These are phyloP conservation scores for Moesziomyces sp. DNA, from an alignment of 1,284 basidiomycete genomes.

Conservation along the genomic window DNA sequence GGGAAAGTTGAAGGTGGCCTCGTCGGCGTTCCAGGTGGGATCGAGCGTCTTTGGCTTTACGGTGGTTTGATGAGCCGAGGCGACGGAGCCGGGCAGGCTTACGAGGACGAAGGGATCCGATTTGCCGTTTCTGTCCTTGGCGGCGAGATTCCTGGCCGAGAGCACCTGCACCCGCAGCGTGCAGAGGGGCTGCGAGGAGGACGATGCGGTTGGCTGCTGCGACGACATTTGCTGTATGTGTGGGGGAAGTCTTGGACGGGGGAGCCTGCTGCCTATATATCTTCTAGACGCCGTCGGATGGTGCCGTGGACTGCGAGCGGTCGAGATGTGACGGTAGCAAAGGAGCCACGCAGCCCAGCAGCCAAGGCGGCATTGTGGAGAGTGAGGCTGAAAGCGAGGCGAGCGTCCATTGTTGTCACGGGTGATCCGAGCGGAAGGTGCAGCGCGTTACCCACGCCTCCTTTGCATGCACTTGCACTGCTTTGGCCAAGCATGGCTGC, in stretches of 20 bases:
- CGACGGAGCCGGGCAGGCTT: constrained; percentile 51
- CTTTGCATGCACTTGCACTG: too few species aligned
- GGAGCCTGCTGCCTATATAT: neutral
- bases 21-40: constrained; percentile 74
- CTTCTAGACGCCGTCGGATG: too few species aligned
- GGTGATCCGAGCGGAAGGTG: too few species aligned
- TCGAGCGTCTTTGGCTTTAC: constrained; percentile 83
- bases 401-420: too few species aligned
- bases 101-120: constrained; percentile 66
- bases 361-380: neutral
- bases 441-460: too few species aligned
- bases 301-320: neutral
- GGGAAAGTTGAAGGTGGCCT: constrained; percentile 54
- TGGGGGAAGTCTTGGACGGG: neutral
- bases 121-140: constrained; percentile 71
- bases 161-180: constrained; percentile 66
- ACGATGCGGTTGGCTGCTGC: constrained; percentile 1
- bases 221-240: constrained; percentile 7
- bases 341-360: neutral
- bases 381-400: too few species aligned
- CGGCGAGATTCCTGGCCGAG: constrained; percentile 69
- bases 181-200: constrained; percentile 25
- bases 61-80: constrained; percentile 72
- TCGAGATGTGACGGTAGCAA: neutral
- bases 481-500: too few species aligned